A percentile compares a stretch with the other conserved stretches of the same genome.
Conservation (phyloP, 164 flowering plant genomes). For the Cinnamomum micranthum region DNA sequence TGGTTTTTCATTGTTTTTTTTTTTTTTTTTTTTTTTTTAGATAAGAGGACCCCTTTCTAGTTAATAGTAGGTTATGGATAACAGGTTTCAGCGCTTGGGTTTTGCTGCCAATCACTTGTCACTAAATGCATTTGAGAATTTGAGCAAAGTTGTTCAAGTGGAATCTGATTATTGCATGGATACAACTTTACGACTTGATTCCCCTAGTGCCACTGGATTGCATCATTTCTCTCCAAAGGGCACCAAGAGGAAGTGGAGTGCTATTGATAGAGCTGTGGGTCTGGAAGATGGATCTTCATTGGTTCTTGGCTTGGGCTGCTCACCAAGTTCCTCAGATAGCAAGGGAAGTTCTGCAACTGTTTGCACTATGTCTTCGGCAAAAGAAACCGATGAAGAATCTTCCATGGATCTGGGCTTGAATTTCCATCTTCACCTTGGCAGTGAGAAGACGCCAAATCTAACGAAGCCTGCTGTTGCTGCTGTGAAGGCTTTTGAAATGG, state of each 20-base stretch:
- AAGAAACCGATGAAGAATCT: slow-evolving; percentile 73
- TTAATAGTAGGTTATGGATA: slow-evolving; percentile 35
- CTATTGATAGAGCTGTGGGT: slow-evolving; percentile 34
- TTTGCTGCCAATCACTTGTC: slow-evolving; percentile 36
- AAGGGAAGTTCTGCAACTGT: slow-evolving; percentile 86
- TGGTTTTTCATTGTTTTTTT: slow-evolving; percentile 16
- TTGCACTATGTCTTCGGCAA: slow-evolving; percentile 74
- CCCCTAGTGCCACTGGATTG: slow-evolving; percentile 36
- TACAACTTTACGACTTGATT: slow-evolving; percentile 59
- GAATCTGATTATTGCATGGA: slow-evolving; percentile 37
- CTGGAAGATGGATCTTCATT: slow-evolving; percentile 47
- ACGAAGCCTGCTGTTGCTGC: slow-evolving; percentile 28
- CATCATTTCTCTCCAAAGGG: slow-evolving; percentile 42
- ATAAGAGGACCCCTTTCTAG: slow-evolving; percentile 8
- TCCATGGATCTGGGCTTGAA: slow-evolving; percentile 68
- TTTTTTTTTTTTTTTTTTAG: slow-evolving; percentile 8
- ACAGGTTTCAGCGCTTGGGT: slow-evolving; percentile 41
- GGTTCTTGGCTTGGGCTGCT: slow-evolving; percentile 58
- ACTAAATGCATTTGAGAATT: slow-evolving; percentile 45
- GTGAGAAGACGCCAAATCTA: slow-evolving; percentile 45
- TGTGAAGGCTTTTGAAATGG: slow-evolving; percentile 20
- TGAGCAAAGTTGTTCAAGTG: slow-evolving; percentile 30
- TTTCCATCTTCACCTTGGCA: slow-evolving; percentile 71
- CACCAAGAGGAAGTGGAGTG: slow-evolving; percentile 70
- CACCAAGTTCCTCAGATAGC: slow-evolving; percentile 86